Evolutionary conservation across 805 yeast genomes (phyloP), one percentile per base, ranked within the genome.

Genomic region (Candida mattraensis): DNA sequence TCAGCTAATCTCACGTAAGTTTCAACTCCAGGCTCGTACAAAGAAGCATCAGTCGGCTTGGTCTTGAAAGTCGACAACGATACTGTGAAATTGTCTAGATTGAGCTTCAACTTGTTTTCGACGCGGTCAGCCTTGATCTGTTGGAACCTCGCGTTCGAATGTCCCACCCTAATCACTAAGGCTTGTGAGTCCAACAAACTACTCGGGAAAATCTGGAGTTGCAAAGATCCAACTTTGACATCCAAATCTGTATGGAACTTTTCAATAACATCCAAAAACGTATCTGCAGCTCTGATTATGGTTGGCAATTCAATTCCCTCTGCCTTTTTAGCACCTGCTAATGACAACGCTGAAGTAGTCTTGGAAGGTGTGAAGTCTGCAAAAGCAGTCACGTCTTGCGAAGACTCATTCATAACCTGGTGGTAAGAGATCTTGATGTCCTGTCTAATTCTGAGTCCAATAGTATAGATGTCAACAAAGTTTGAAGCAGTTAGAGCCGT

Each of bases 401-500:
- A 66, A 0, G 86, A 77, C 46, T 81, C 89, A 25, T 73, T 69
- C 40, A 87, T 64, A 3, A 85, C 87, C 45, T 87, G 94, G 28
- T 71, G 74, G 54, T 88, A 88, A 0, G 93, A 83, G 2, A 75
- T 67, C 44, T 70, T 72, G 46, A 78, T 82, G 44, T 87, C 95
- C 47, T 81, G 84, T 24, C 78, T 69, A 66, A 88, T 80, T 48
- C 95, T 69, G 33, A 73, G 59, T 13, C 86, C 63, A 2, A 93
- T 79, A 37, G 80, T 79, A 51, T 76, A 74, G 28, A 93, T 80
- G 58, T 89, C 96, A 45, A 82, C 69, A 19, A 87, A 66, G 51
- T 84, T 87, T 0, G 96, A 81, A 0, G 93, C 93, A 0, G 95
- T 82, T 51, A 93, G 69, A 0, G 95, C 87, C 0, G 98, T 89